A percentile compares a stretch with the other conserved stretches of the same genome.
Conservation (phyloP, 306 rosid genomes). For the Malus sylvestris region DNA sequence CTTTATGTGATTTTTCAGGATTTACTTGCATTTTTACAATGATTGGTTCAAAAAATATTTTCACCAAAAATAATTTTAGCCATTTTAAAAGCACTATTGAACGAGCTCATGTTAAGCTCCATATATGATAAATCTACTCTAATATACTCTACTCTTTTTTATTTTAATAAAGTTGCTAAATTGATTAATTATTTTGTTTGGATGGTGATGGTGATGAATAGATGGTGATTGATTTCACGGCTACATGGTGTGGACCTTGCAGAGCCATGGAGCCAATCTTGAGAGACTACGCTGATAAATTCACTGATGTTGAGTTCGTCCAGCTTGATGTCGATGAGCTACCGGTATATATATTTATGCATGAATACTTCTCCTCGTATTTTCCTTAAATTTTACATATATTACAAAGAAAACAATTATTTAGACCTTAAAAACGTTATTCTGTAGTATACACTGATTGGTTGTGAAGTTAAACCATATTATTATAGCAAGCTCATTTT, state of each 20-base stretch:
- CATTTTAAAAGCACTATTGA: too few relatives aligned
- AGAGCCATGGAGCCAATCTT: constrained; percentile 54
- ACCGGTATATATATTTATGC: constrained; percentile 24
- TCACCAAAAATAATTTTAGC: too few relatives aligned
- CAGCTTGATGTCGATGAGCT: constrained; percentile 70
- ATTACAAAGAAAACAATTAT: neutral
- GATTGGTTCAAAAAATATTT: too few relatives aligned
- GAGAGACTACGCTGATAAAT: constrained; percentile 44
- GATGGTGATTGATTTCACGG: constrained; percentile 78
- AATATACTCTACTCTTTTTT: neutral
- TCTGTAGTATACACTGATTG: neutral
- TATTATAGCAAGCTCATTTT: too few relatives aligned
- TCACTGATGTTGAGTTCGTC: constrained; percentile 54
- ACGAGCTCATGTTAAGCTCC: too few relatives aligned
- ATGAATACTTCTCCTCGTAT: neutral
- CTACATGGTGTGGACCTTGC: constrained; percentile 86
- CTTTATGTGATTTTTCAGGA: too few relatives aligned
- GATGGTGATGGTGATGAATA: neutral
- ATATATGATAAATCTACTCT: neutral
- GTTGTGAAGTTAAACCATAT: too few relatives aligned
- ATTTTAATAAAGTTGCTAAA: neutral
- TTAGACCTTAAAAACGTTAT: neutral
- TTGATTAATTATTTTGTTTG: neutral
- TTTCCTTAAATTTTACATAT: neutral
- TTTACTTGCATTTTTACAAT: too few relatives aligned